Percentiles rank a stretch among this genome's conserved stretches.
phyloP scores from a whole-genome alignment of 2,329 filamentous ascomycete genomes.

The Calonectria pseudoturangicola region DNA sequence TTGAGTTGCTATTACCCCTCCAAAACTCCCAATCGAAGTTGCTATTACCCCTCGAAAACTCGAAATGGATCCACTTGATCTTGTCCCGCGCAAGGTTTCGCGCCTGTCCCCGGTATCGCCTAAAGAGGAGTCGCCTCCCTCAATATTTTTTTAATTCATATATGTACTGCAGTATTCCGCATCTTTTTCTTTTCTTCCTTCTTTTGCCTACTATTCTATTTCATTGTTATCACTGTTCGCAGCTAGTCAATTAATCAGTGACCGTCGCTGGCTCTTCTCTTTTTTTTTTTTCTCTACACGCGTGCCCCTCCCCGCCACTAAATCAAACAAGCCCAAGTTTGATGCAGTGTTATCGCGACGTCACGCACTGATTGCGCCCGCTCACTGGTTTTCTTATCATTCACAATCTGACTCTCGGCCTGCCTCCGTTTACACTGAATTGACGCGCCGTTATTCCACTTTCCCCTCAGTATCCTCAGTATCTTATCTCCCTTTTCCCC shows the following conservation, averaged over 20 bases:
- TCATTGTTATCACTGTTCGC: conserved; percentile 7
- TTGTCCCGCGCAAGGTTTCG: conserved; percentile 49
- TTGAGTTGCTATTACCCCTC: conserved; percentile 58
- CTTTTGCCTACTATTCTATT: conserved; percentile 22
- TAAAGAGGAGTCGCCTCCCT: conserved; percentile 40
- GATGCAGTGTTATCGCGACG: conserved; percentile 37
- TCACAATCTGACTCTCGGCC: conserved; percentile 9
- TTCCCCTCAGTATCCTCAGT: conserved; percentile 19
- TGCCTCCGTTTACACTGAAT: conserved; percentile 1
- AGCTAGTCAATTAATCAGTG: background rate
- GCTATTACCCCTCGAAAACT: conserved; percentile 56
- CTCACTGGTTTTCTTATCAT: conserved; percentile 18
- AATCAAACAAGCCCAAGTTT: background rate
- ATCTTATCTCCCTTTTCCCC: conserved; percentile 32
- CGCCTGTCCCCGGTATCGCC: conserved; percentile 39
- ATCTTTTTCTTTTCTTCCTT: conserved; percentile 33
- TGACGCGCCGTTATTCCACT: conserved; percentile 15
- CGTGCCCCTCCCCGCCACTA: conserved; percentile 17
- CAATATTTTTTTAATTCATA: conserved; percentile 28
- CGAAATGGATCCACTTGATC: conserved; percentile 55
- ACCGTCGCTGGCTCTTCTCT: background rate
- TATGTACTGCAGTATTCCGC: conserved; percentile 16
- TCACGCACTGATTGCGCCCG: conserved; percentile 38
- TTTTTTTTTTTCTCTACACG: conserved; percentile 6
- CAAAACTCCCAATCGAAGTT: conserved; percentile 50